A percentile compares a stretch with the other conserved stretches of the same genome.
Evolutionary conservation across 2,329 filamentous ascomycete genomes (phyloP).

Genomic region (Claviceps sp.): DNA sequence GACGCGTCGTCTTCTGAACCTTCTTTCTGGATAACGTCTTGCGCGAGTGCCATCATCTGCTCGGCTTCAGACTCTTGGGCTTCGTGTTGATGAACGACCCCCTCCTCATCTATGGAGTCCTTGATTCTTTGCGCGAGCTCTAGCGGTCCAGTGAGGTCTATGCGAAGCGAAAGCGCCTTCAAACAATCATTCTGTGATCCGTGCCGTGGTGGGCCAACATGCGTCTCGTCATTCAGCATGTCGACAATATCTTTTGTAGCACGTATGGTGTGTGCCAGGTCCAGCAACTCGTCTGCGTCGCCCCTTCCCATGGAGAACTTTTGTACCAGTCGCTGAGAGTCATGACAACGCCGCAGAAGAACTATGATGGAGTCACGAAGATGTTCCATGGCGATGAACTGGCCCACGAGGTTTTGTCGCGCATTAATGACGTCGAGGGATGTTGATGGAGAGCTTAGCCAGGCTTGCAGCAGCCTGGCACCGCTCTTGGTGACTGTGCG

Average conservation of each 20-base stretch:
- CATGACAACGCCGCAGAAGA: slow-evolving; percentile 62
- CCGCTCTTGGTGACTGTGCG: slow-evolving; percentile 87
- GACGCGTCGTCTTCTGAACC: slow-evolving; percentile 44
- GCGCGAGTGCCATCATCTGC: slow-evolving; percentile 58
- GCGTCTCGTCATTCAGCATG: slow-evolving; percentile 24
- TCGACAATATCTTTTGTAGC: slow-evolving; percentile 54
- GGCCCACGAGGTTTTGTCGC: slow-evolving; percentile 68
- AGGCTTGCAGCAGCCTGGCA: slow-evolving; percentile 67
- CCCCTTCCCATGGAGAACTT: slow-evolving; percentile 88
- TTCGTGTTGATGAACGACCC: slow-evolving; percentile 66
- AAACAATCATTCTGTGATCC: slow-evolving; percentile 22
- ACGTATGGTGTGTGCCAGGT: slow-evolving; percentile 66
- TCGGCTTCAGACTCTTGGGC: slow-evolving; percentile 59
- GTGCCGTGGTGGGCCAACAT: slow-evolving; percentile 2
- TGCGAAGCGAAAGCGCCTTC: slow-evolving; percentile 35
- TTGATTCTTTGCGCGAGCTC: slow-evolving; percentile 59
- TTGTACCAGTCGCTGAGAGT: slow-evolving; percentile 80
- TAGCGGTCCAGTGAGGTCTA: slow-evolving; percentile 53
- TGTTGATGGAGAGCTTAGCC: slow-evolving; percentile 86
- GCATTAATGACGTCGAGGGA: slow-evolving; percentile 64
- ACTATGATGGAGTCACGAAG: slow-evolving; percentile 57
- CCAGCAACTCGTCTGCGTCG: slow-evolving; percentile 82
- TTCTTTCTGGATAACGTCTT: slow-evolving; percentile 55
- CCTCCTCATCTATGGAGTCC: slow-evolving; percentile 82
- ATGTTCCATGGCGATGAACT: slow-evolving; percentile 52